A percentile compares a stretch with the other conserved stretches of the same genome.
These are phyloP conservation scores for Thermoascus crustaceus DNA, from an alignment of 2,329 filamentous ascomycete genomes.

Conservation along the genomic window DNA sequence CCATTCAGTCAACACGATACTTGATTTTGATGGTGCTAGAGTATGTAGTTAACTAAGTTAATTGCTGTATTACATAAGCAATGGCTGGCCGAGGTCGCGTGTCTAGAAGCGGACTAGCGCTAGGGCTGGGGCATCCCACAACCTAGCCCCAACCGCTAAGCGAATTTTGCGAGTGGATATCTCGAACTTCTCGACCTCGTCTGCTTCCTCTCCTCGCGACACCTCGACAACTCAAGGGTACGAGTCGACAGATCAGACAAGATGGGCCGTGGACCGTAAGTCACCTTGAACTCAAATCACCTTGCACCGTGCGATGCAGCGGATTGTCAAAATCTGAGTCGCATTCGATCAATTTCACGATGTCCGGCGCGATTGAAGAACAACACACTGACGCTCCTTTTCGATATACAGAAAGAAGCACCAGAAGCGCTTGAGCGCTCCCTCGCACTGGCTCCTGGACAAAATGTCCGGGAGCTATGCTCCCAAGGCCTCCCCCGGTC, in stretches of 20 bases:
- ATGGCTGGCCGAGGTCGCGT: too few species aligned
- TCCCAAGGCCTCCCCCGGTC: conserved; percentile 67
- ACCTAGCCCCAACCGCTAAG: conserved; percentile 21
- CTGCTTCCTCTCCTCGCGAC: conserved; percentile 20
- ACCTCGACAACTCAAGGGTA: conserved; percentile 30
- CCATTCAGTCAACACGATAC: too few species aligned
- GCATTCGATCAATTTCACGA: not conserved
- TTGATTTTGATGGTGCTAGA: too few species aligned
- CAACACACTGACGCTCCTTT: conserved; percentile 8
- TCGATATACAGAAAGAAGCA: conserved; percentile 76
- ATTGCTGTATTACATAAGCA: too few species aligned
- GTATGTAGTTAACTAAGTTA: too few species aligned
- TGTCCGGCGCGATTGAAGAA: conserved; percentile 6
- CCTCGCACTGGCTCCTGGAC: conserved; percentile 99
- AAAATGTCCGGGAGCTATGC: conserved; percentile 90
- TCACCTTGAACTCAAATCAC: conserved; percentile 13
- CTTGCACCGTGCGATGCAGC: not conserved
- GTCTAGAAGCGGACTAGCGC: conserved; percentile 19
- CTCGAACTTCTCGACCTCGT: conserved; percentile 12
- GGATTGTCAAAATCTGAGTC: not conserved
- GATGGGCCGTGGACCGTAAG: conserved; percentile 54
- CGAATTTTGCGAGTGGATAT: conserved; percentile 20
- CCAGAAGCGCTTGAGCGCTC: conserved; percentile 98
- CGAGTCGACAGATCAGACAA: conserved; percentile 37
- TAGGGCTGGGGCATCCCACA: conserved; percentile 22